Evolutionary conservation across 495 filamentous ascomycete species (phyloP).

Genomic region (Aspergillus diversus): DNA sequence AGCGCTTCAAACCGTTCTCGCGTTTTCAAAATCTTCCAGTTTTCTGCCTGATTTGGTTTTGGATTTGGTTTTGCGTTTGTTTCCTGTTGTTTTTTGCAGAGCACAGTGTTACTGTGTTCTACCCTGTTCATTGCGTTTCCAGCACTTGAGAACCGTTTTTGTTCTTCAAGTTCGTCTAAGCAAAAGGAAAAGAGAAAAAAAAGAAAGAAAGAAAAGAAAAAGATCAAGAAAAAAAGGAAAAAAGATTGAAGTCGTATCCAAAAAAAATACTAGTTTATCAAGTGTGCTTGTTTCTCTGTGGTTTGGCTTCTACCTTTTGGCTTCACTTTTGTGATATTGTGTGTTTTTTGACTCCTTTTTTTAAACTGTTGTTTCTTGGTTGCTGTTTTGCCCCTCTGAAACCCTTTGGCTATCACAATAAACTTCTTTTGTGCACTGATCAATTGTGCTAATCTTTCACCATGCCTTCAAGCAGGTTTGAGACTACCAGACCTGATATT

Average conservation of each 20-base stretch:
- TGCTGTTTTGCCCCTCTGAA: conserved; percentile 1
- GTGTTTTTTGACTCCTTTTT: not conserved
- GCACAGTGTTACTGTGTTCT: conserved; percentile 5
- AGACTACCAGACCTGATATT: not conserved
- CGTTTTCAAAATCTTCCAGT: conserved; percentile 1
- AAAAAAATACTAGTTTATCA: not conserved
- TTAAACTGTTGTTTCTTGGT: conserved; percentile 5
- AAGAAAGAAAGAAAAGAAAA: conserved; percentile 9
- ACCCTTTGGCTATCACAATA: not conserved
- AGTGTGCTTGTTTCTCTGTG: not conserved
- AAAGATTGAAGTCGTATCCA: not conserved
- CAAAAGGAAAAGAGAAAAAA: conserved; percentile 1
- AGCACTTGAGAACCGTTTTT: not conserved
- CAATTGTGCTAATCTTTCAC: conserved; percentile 11
- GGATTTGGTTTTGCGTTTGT: not conserved
- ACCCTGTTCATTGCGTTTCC: not conserved
- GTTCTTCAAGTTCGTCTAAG: not conserved
- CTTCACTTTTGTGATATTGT: conserved; percentile 3
- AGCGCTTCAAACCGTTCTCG: not conserved
- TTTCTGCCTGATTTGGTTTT: not conserved
- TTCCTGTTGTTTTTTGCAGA: conserved; percentile 6
- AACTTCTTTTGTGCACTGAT: not conserved
- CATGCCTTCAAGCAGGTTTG: conserved; percentile 2
- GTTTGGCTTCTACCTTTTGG: conserved; percentile 1
- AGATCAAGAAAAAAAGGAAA: conserved; percentile 4